Conservation (phyloP, 2,329 filamentous ascomycete genomes). For the Calycina herbarum region DNA sequence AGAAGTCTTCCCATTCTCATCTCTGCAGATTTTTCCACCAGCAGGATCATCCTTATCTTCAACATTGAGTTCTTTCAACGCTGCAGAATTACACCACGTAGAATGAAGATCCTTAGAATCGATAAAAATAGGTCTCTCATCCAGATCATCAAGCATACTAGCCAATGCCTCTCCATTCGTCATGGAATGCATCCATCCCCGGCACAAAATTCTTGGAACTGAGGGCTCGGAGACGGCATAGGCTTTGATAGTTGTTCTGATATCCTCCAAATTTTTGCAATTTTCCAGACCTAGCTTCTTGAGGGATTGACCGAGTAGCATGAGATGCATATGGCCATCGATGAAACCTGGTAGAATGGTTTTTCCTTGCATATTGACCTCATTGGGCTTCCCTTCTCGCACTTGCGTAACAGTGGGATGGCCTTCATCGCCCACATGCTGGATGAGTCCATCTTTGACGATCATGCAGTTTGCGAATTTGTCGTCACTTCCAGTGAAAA, state of each 20-base stretch:
- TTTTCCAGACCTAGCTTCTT: constrained; percentile 49
- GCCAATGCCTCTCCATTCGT: constrained; percentile 50
- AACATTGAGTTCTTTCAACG: constrained; percentile 50
- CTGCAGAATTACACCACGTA: constrained; percentile 55
- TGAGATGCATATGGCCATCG: constrained; percentile 58
- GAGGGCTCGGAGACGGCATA: constrained; percentile 48
- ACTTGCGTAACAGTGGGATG: constrained; percentile 34
- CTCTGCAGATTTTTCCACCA: constrained; percentile 53
- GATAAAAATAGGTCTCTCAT: constrained; percentile 53
- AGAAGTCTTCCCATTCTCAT: constrained; percentile 47
- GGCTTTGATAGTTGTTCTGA: constrained; percentile 46
- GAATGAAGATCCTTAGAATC: constrained; percentile 59
- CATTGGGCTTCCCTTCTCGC: constrained; percentile 14
- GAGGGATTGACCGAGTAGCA: constrained; percentile 55
- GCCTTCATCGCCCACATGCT: constrained; percentile 32
- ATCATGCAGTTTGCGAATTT: constrained; percentile 44
- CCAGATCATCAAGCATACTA: constrained; percentile 52
- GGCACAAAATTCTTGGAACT: constrained; percentile 49
- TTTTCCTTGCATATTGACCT: constrained; percentile 41
- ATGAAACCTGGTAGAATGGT: constrained; percentile 56
- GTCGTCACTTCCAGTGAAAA: neutral
- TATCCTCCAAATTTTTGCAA: constrained; percentile 50
- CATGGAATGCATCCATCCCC: constrained; percentile 58
- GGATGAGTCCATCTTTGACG: constrained; percentile 50
- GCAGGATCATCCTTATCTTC: constrained; percentile 13